phyloP scores from a whole-genome alignment of 2,329 filamentous ascomycete species.

The Xylaria sp. region DNA sequence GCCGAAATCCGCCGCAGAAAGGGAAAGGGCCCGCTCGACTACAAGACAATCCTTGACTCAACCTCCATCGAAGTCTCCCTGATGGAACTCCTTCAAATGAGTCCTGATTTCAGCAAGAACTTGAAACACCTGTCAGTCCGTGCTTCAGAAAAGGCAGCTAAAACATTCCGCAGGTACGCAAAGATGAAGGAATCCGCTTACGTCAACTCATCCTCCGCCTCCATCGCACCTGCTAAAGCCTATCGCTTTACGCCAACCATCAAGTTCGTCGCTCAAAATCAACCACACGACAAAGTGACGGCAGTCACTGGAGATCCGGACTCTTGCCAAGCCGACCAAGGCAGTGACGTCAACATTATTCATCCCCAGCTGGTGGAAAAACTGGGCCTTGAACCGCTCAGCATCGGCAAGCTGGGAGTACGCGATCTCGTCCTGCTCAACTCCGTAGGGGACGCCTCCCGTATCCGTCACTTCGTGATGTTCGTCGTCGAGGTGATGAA shows the following conservation, averaged over 20 bases:
- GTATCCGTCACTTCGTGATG: background rate
- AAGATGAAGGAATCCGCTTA: background rate
- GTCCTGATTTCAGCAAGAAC: background rate
- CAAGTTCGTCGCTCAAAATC: too few relatives aligned
- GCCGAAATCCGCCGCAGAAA: background rate
- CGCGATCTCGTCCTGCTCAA: background rate
- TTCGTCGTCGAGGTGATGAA: background rate
- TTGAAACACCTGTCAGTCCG: background rate
- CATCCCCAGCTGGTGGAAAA: background rate
- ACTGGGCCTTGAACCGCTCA: background rate
- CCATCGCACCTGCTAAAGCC: too few relatives aligned
- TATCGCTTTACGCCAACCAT: too few relatives aligned
- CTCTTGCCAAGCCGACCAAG: background rate
- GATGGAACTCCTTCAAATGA: background rate
- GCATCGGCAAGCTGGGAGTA: background rate
- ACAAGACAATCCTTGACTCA: background rate
- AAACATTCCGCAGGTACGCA: background rate
- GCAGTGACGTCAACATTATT: background rate
- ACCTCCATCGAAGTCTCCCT: background rate
- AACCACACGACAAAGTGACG: too few relatives aligned
- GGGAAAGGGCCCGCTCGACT: background rate
- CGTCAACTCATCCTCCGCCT: background rate
- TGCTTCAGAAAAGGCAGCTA: background rate
- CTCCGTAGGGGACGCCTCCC: background rate
- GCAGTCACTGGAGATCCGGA: too few relatives aligned